Conservation (phyloP, 805 yeast genomes). For the Candida ponderosae region DNA sequence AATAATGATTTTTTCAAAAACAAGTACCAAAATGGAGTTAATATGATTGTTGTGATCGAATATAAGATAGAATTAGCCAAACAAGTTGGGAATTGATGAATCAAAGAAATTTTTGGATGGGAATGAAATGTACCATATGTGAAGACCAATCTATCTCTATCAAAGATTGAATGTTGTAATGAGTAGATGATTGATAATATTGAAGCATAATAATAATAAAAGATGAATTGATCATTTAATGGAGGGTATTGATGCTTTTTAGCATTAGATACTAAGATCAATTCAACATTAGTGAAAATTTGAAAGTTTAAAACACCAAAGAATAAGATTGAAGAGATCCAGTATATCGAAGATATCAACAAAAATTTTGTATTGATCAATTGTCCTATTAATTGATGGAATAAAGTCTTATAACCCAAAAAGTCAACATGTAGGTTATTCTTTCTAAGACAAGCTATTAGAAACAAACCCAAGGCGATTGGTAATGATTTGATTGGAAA, state of each 20-base stretch:
- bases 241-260: slow-evolving; percentile 33
- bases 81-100: slow-evolving; percentile 20
- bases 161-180: slow-evolving; percentile 41
- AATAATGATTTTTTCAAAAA: slow-evolving; percentile 36
- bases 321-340: slow-evolving; percentile 17
- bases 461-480: slow-evolving; percentile 21
- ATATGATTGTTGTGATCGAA: slow-evolving; percentile 19
- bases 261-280: slow-evolving; percentile 20
- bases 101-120: slow-evolving; percentile 27
- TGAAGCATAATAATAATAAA: slow-evolving; percentile 38
- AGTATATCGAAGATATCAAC: slow-evolving; percentile 13
- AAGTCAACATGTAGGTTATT: slow-evolving; percentile 31
- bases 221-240: slow-evolving; percentile 36
- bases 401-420: slow-evolving; percentile 23
- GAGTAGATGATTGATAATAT: slow-evolving; percentile 38
- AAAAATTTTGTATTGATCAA: slow-evolving; percentile 16
- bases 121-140: slow-evolving; percentile 28
- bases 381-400: slow-evolving; percentile 19
- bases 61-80: slow-evolving; percentile 31
- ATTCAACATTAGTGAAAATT: slow-evolving; percentile 11
- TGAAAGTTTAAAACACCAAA: slow-evolving; percentile 16
- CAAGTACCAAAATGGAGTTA: slow-evolving; percentile 32
- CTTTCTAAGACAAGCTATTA: slow-evolving; percentile 30
- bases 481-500: slow-evolving; percentile 21
- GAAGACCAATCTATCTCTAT: slow-evolving; percentile 47